Evolutionary conservation across 345 rosid species (phyloP), one percentile per base, ranked within the genome.

Genomic region (Hibiscus syriacus): DNA sequence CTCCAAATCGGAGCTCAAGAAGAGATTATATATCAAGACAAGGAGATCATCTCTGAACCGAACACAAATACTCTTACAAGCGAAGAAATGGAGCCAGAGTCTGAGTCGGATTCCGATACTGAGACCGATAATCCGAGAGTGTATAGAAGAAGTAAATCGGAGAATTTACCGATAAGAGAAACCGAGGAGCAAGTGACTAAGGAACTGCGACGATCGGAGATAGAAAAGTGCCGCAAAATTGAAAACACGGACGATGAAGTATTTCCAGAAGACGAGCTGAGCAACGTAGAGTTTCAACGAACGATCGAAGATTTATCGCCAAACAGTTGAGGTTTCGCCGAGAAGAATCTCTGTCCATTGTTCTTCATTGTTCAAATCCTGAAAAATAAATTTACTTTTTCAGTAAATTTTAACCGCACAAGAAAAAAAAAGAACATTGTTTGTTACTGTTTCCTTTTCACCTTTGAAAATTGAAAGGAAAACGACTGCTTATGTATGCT

Each of bases 221-320:
- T 84, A 4, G 84, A 79, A 46, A 81, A 74, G 74, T 55, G 55
- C 70, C 58, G 64, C 32, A 41, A 58, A 30, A 19, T 0, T 0
- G 41, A 30, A 16, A 63, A 67, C 2, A 3, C 55, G 23, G 71
- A 23, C 23, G 57, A 29, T 53, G 9, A 68, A 63, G 27, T 43
- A 25, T 56, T 67, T 64, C 73, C 70, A 1, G 79, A 80, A 49
- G 85, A 85, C 13, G 76, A 85, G 26, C 27, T 90, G 59, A 93
- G 87, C 73, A 83, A 78, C 66, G 92, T 89, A 71, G 95, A 94
- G 71, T 94, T 91, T 58, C 85, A 89, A 71, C 72, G 84, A 30
- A 78, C 82, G 56, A 76, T 94, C 17, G 97, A 91, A 58, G 95
- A 78, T 91, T 89, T 78, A 87, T 94, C 38, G 85, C 86, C 0